These are phyloP conservation scores for Ulota crispa DNA, from an alignment of 225 moss, liverwort and hornwort genomes.

Conservation along the genomic window DNA sequence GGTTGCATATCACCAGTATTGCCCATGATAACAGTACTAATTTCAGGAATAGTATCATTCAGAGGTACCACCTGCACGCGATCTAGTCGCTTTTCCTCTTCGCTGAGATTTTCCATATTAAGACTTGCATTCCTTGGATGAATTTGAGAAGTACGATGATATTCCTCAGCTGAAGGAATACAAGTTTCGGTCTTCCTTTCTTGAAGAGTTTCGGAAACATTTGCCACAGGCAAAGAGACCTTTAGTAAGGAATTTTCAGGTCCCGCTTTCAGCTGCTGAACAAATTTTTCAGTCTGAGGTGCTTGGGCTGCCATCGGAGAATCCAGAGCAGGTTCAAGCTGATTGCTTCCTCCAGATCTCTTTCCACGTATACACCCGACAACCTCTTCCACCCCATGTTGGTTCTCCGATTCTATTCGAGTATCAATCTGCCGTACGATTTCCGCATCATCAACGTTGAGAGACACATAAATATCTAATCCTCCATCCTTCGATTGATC, in stretches of 20 bases:
- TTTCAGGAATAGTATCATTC: constrained; percentile 8
- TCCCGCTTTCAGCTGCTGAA: constrained; percentile 2
- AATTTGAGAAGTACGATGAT: constrained; percentile 11
- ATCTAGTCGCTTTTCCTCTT: constrained; percentile 1
- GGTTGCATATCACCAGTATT: constrained; percentile 1
- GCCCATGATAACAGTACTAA: background rate
- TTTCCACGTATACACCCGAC: constrained; percentile 27
- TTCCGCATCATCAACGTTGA: constrained; percentile 21
- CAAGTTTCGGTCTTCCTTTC: background rate
- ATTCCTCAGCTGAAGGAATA: constrained; percentile 9
- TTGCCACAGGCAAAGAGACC: background rate
- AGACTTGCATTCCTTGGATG: background rate
- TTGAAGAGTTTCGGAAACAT: background rate
- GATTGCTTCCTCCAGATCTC: constrained; percentile 15
- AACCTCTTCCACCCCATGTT: constrained; percentile 12
- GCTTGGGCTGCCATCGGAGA: constrained; percentile 1
- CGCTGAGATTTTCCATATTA: background rate
- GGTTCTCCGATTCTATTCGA: background rate
- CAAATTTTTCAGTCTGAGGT: constrained; percentile 1
- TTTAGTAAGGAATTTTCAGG: background rate
- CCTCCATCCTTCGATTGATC: constrained; percentile 22
- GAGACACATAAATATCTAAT: constrained; percentile 28
- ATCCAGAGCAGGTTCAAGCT: background rate
- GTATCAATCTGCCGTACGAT: constrained; percentile 5
- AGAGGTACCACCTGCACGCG: background rate